Conservation (phyloP, 2,329 filamentous ascomycete genomes). For the Sporothrix luriei region DNA sequence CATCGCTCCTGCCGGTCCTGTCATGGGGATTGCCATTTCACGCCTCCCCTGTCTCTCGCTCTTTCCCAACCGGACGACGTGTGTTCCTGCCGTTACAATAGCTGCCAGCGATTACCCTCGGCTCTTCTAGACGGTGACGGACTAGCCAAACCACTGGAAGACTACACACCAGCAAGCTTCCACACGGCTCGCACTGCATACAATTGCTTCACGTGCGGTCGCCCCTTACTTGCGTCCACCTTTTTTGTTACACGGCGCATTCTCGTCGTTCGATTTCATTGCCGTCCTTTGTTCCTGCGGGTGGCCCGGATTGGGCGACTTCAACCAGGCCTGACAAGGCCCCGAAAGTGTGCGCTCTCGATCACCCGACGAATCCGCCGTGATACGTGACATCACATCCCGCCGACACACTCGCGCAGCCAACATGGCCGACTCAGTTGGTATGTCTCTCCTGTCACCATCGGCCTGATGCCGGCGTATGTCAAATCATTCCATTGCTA, state of each 20-base stretch:
- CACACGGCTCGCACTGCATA: slow-evolving; percentile 2
- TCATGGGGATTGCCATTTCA: slow-evolving; percentile 21
- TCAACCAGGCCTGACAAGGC: slow-evolving; percentile 19
- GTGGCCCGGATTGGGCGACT: background rate
- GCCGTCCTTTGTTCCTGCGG: background rate
- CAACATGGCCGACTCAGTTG: slow-evolving; percentile 57
- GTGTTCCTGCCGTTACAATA: slow-evolving; percentile 3
- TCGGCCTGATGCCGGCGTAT: background rate
- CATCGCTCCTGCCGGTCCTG: slow-evolving; percentile 6
- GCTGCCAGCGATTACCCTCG: slow-evolving; percentile 20
- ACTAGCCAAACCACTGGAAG: slow-evolving; percentile 9
- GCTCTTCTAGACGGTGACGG: slow-evolving; percentile 24
- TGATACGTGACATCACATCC: slow-evolving; percentile 21
- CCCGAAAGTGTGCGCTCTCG: background rate
- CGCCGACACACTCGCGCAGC: background rate
- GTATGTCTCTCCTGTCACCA: slow-evolving; percentile 42
- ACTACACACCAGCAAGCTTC: background rate
- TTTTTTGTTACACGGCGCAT: background rate
- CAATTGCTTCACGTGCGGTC: background rate
- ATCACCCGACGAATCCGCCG: background rate
- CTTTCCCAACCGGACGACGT: slow-evolving; percentile 15
- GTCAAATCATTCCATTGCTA: background rate
- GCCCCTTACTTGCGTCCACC: background rate
- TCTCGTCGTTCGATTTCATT: slow-evolving; percentile 7
- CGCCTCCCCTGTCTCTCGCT: slow-evolving; percentile 20